phyloP scores from a whole-genome alignment of 805 yeast species.

The Diddensiella caesifluorescens region DNA sequence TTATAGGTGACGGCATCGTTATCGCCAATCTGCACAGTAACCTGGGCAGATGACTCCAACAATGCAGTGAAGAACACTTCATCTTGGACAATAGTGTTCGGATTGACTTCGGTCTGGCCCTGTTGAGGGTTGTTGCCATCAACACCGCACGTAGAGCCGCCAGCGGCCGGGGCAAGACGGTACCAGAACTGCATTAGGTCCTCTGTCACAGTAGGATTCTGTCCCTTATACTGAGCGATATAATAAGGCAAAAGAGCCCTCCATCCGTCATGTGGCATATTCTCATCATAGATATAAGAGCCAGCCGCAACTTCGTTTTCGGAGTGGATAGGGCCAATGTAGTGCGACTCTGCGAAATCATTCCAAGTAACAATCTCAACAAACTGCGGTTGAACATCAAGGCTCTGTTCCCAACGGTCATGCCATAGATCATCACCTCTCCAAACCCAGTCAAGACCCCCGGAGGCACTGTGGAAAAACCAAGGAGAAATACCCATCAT shows the following conservation, averaged over 20 bases:
- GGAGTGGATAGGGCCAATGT: constrained; percentile 5
- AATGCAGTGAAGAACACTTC: constrained; percentile 5
- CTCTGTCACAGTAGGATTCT: background rate
- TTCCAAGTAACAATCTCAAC: constrained; percentile 7
- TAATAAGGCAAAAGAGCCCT: constrained; percentile 6
- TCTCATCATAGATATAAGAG: constrained; percentile 2
- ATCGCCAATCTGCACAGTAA: constrained; percentile 3
- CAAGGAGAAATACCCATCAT: constrained; percentile 8
- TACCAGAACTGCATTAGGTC: constrained; percentile 6
- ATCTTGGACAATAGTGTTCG: constrained; percentile 6
- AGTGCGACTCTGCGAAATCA: constrained; percentile 7
- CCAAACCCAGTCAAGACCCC: constrained; percentile 9
- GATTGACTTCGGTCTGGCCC: constrained; percentile 7
- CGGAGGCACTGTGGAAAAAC: constrained; percentile 8
- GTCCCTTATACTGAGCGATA: constrained; percentile 6
- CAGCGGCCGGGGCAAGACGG: constrained; percentile 7
- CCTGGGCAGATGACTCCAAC: background rate
- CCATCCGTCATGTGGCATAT: constrained; percentile 8
- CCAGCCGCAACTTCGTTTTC: constrained; percentile 5
- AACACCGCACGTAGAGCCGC: constrained; percentile 6
- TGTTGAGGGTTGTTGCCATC: constrained; percentile 9
- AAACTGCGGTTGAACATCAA: constrained; percentile 1
- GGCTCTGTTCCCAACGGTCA: constrained; percentile 5
- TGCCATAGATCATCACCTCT: constrained; percentile 7
- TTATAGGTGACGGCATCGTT: background rate